Base-by-base conservation (phyloP, 805 yeast species). In the Brettanomyces nanus region DNA sequence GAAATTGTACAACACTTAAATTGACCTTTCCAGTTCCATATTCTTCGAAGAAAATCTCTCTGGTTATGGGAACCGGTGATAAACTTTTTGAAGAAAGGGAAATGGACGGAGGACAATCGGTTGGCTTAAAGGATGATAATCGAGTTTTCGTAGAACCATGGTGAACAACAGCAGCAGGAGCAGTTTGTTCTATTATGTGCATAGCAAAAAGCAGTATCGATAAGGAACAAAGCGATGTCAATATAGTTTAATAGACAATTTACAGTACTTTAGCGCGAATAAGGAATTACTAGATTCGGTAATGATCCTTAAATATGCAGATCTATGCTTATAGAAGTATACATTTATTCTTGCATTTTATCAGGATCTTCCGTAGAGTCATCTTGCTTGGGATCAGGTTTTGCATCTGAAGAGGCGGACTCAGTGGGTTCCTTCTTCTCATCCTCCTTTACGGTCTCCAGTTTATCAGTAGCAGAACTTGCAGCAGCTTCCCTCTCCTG, bases 11-110 rank as follows among this genome's bases (percentile, higher is more conserved):
- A 15, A 59, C 61, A 0, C 80, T 72, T 6, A 77, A 51, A 41
- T 75, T 75, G 73, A 75, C 67, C 45, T 68, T 71, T 3, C 78
- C 80, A 61, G 67, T 59, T 33, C 68, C 69, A 48, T 77, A 77
- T 2, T 68, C 67, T 44, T 76, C 81, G 25, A 75, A 52, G 40
- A 76, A 77, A 42, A 75, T 75, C 9, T 75, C 65, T 38, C 58
- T 66, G 0, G 80, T 73, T 35, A 67, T 50, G 0, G 72, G 66
- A 7, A 65, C 61, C 10, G 55, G 45, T 19, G 41, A 18, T 4
- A 52, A 33, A 1, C 46, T 38, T 11, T 45, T 46, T 28, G 36
- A 36, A 15, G 22, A 19, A 14, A 21, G 9, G 10, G 45, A 45
- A 38, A 46, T 21, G 6, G 48, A 38, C 13, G 47, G 45, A 34